A percentile compares a stretch with the other conserved stretches of the same genome.
phyloP scores from a whole-genome alignment of 768 basidiomycete species.

The Suillus plorans region DNA sequence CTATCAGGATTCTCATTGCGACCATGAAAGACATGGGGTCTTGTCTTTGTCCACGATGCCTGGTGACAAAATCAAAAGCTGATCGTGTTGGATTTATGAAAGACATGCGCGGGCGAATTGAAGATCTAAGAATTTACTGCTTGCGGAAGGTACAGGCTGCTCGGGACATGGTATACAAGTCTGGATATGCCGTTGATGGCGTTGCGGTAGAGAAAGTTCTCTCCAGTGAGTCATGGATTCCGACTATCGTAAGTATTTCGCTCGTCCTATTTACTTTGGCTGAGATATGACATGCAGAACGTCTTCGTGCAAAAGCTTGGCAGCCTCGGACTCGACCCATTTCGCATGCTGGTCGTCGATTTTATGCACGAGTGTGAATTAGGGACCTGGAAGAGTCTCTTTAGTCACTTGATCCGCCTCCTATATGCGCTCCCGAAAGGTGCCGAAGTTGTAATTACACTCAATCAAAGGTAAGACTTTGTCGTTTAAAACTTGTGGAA shows the following conservation, averaged over 20 bases:
- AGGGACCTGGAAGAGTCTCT: constrained; percentile 36
- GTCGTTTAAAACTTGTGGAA: too few relatives aligned
- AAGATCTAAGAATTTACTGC: too few relatives aligned
- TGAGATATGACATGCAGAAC: constrained; percentile 22
- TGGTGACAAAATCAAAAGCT: constrained; percentile 17
- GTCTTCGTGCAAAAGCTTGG: constrained; percentile 28
- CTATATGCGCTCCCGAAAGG: constrained; percentile 12
- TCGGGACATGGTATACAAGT: background rate
- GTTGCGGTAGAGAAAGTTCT: background rate
- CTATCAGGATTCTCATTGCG: constrained; percentile 23
- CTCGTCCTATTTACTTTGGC: too few relatives aligned
- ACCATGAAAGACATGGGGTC: constrained; percentile 26
- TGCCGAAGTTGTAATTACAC: constrained; percentile 9
- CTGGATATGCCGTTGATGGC: background rate
- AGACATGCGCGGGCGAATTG: too few relatives aligned
- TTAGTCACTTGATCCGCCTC: constrained; percentile 35
- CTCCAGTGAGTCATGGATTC: background rate
- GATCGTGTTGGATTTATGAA: constrained; percentile 9
- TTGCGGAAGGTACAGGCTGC: background rate
- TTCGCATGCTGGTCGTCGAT: constrained; percentile 29
- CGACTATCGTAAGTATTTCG: background rate
- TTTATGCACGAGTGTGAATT: constrained; percentile 40
- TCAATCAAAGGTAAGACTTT: constrained; percentile 23
- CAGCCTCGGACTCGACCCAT: constrained; percentile 19
- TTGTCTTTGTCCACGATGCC: constrained; percentile 32